Conservation (phyloP, 1,284 basidiomycete genomes). For the Pseudozyma sp. region DNA sequence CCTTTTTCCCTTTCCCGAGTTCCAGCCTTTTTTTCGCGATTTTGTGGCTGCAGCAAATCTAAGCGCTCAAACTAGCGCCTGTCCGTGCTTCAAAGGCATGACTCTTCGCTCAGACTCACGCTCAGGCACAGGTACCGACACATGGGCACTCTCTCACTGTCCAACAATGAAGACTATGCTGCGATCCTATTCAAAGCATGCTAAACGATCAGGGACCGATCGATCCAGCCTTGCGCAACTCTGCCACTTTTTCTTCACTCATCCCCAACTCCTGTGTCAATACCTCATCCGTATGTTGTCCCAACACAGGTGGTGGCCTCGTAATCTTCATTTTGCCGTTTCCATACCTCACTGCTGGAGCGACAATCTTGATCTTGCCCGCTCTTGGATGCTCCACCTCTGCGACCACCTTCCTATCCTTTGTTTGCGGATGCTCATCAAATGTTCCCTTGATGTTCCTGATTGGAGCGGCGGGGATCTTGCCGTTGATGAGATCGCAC, state of each 20-base stretch:
- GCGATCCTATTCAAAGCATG: no score
- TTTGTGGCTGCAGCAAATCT: background rate
- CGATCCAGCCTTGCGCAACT: slow-evolving; percentile 70
- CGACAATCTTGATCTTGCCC: slow-evolving; percentile 86
- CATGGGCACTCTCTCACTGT: no score
- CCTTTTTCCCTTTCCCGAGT: background rate
- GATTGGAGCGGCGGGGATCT: slow-evolving; percentile 72
- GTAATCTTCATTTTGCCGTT: slow-evolving; percentile 74
- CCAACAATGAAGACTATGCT: no score
- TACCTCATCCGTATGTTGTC: slow-evolving; percentile 70
- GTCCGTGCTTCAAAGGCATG: no score
- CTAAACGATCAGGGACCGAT: slow-evolving; percentile 31
- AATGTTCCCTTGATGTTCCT: slow-evolving; percentile 92
- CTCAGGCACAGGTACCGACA: no score
- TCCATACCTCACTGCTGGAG: slow-evolving; percentile 88
- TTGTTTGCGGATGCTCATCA: slow-evolving; percentile 83
- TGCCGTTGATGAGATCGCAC: slow-evolving; percentile 54
- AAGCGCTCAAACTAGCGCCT: background rate
- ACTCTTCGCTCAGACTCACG: no score
- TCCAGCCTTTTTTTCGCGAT: background rate
- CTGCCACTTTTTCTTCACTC: slow-evolving; percentile 73
- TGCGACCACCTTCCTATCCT: slow-evolving; percentile 75
- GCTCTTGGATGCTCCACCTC: slow-evolving; percentile 78
- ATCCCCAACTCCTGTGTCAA: slow-evolving; percentile 78
- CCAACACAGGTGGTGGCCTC: slow-evolving; percentile 65